Evolutionary conservation across 305 asterid species (phyloP).

Genomic region (Solanum hybrid): DNA sequence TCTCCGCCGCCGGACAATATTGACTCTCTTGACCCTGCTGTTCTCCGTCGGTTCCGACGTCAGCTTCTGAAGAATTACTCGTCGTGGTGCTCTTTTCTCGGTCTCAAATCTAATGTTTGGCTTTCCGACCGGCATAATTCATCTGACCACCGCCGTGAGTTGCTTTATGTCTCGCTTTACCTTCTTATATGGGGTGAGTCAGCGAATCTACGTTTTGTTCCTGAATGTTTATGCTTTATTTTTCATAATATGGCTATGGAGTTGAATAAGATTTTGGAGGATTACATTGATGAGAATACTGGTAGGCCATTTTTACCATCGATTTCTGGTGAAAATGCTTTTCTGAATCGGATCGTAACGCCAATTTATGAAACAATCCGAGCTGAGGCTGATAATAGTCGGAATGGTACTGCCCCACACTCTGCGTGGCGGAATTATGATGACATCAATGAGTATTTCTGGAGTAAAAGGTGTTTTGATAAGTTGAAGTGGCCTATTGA

Average conservation of each 20-base stretch:
- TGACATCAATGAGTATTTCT: conserved; percentile 44
- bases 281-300: conserved; percentile 79
- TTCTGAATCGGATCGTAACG: conserved; percentile 51
- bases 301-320: conserved; percentile 80
- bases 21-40: conserved; percentile 51
- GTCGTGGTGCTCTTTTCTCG: conserved; percentile 77
- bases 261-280: conserved; percentile 78
- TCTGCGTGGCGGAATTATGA: conserved; percentile 49
- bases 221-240: conserved; percentile 75
- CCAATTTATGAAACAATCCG: conserved; percentile 69
- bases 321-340: conserved; percentile 75
- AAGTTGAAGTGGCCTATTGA: conserved; percentile 49
- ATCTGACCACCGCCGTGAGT: conserved; percentile 61
- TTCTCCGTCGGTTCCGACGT: conserved; percentile 74
- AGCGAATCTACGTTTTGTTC: conserved; percentile 80
- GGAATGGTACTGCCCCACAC: conserved; percentile 71
- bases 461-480: conserved; percentile 41
- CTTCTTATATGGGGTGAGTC: conserved; percentile 96
- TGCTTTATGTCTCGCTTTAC: conserved; percentile 68
- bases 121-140: conserved; percentile 41
- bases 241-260: conserved; percentile 94
- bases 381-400: conserved; percentile 77
- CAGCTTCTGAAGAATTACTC: conserved; percentile 58
- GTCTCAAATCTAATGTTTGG: conserved; percentile 65
- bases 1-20: conserved; percentile 35